Evolutionary conservation across 106 monocot species (phyloP).

Genomic region (Allium fistulosum): DNA sequence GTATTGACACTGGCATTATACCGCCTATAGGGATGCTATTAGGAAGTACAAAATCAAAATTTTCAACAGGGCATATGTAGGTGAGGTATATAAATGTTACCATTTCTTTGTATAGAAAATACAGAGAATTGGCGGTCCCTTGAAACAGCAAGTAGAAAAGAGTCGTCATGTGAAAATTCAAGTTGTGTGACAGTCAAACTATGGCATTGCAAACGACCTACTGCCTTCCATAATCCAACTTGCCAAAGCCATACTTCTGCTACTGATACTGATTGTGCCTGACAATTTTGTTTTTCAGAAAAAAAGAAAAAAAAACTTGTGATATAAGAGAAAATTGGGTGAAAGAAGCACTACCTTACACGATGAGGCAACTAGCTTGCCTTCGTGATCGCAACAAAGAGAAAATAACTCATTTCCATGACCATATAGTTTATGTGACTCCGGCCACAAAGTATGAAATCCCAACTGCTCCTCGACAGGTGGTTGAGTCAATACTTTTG

Average conservation of each 20-base stretch:
- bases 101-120: constrained; percentile 55
- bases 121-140: constrained; percentile 92
- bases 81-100: constrained; percentile 13
- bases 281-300: background rate
- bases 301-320: background rate
- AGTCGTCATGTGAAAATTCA: constrained; percentile 85
- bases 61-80: no score
- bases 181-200: constrained; percentile 83
- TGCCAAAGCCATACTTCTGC: constrained; percentile 94
- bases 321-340: background rate
- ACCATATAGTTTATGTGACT: constrained; percentile 98
- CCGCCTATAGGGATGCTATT: no score
- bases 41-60: no score
- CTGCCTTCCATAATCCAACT: constrained; percentile 92
- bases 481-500: constrained; percentile 64
- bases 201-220: constrained; percentile 80
- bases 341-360: constrained; percentile 61
- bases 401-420: constrained; percentile 97
- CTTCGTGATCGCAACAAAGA: constrained; percentile 71
- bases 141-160: constrained; percentile 73
- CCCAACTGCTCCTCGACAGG: constrained; percentile 88
- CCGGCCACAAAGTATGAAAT: constrained; percentile 98
- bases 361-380: constrained; percentile 82
- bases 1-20: no score
- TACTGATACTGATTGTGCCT: constrained; percentile 73